phyloP scores from a whole-genome alignment of 305 asterid species.

The Rubia balearica region DNA sequence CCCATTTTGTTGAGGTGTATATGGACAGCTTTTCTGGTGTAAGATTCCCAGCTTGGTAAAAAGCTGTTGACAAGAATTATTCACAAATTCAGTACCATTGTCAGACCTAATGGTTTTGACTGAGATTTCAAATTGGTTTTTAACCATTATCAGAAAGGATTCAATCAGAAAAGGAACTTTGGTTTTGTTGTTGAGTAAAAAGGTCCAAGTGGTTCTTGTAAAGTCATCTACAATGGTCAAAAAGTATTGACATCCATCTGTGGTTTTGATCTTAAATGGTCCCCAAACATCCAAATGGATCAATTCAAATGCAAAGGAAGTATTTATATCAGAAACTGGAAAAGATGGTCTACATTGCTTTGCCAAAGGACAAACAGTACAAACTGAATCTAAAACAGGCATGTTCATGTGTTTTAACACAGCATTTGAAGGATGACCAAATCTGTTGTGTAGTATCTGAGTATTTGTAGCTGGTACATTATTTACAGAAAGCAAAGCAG shows the following conservation, averaged over 20 bases:
- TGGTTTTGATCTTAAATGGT: not conserved
- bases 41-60: not conserved
- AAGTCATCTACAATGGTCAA: not conserved
- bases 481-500: not conserved
- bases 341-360: not conserved
- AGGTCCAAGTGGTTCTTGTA: not conserved
- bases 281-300: not conserved
- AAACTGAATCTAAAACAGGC: not conserved
- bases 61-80: not conserved
- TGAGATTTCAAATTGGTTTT: not conserved
- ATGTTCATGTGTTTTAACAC: not conserved
- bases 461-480: not conserved
- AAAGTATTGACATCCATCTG: not conserved
- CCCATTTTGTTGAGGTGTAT: conserved; percentile 9
- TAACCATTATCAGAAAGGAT: not conserved
- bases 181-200: not conserved
- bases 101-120: not conserved
- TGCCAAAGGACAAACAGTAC: not conserved
- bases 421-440: not conserved
- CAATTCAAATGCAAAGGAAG: not conserved
- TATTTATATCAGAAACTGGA: not conserved
- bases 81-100: conserved; percentile 7
- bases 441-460: not conserved
- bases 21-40: not conserved
- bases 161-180: not conserved